Evolutionary conservation across 164 flowering plant species (phyloP), one percentile per base, ranked within the genome.

Genomic region (Pachysandra terminalis): DNA sequence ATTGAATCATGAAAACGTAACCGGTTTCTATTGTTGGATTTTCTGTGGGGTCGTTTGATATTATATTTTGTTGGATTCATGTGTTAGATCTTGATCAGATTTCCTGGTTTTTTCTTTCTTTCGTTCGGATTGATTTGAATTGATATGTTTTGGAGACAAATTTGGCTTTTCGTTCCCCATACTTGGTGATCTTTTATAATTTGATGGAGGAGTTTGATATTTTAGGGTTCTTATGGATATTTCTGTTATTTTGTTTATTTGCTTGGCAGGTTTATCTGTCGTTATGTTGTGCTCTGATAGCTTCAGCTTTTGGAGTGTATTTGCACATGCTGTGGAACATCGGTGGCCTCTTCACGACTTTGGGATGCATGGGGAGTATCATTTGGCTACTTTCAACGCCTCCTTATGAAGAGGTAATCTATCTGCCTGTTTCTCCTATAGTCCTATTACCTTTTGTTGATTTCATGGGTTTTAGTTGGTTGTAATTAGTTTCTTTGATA

Each of bases 251-350:
- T 9, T 25, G 25, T 16, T 21, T 37, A 14, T 37, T 27, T 8
- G 28, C 54, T 35, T 28, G 28, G 64, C 79, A 94, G 98, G 98
- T 95, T 17, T 92, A 95, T 77, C 78, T 90, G 6, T 67, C 94
- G 2, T 68, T 95, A 63, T 88, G 93, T 66, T 88, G 86, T 66
- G 90, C 98, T 4, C 64, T 95, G 66, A 57, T 84, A 16, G 91
- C 93, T 23, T 85, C 91, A 4, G 96, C 94, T 6, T 81, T 76
- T 41, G 98, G 99, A 8, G 90, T 83, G 51, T 95, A 84, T 66
- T 65, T 93, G 48, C 98, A 96, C 75, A 69, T 90, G 6, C 74
- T 89, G 0, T 88, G 85, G 93, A 89, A 95, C 72, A 82, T 90
- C 65, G 99, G 98, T 15, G 98, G 99, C 8, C 32, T 85, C 0